Conservation (phyloP, 31 red algal genomes). For the Porphyra umbilicalis region DNA sequence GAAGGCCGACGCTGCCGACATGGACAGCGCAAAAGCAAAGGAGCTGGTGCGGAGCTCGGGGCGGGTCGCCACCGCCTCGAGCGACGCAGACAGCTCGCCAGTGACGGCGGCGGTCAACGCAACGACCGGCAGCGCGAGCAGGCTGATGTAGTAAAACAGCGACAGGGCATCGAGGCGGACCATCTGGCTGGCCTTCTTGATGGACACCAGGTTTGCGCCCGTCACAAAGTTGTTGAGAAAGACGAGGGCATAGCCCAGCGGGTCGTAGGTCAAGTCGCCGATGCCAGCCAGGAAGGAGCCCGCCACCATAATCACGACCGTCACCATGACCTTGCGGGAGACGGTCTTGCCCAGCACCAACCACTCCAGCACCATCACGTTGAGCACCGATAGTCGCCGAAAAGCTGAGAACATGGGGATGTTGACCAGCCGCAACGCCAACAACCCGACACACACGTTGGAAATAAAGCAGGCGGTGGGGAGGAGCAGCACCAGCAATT, state of each 20-base stretch:
- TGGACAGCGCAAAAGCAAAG: conserved; percentile 70
- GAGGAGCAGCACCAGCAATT: conserved; percentile 31
- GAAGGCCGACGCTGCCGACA: conserved; percentile 83
- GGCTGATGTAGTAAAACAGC: conserved; percentile 76
- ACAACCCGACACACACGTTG: conserved; percentile 78
- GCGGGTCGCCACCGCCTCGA: conserved; percentile 28
- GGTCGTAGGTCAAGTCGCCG: conserved; percentile 74
- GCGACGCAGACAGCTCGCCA: conserved; percentile 36
- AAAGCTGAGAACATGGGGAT: conserved; percentile 98
- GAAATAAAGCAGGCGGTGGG: conserved; percentile 60
- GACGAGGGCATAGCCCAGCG: conserved; percentile 71
- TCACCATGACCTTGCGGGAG: conserved; percentile 28
- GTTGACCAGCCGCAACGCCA: conserved; percentile 77
- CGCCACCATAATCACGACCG: conserved; percentile 80
- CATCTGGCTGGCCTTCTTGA: conserved; percentile 59
- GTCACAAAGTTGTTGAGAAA: conserved; percentile 95
- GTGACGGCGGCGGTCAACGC: conserved; percentile 38
- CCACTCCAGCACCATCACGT: conserved; percentile 78
- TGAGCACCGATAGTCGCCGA: conserved; percentile 72
- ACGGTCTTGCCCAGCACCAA: conserved; percentile 47
- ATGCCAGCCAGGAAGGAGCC: conserved; percentile 88
- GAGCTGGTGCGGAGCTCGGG: conserved; percentile 38
- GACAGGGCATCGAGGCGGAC: conserved; percentile 50
- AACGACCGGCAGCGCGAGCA: conserved; percentile 72
- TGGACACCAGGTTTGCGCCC: conserved; percentile 77